These are phyloP conservation scores for Cyberlindnera japonica DNA, from an alignment of 805 yeast genomes.

Conservation along the genomic window DNA sequence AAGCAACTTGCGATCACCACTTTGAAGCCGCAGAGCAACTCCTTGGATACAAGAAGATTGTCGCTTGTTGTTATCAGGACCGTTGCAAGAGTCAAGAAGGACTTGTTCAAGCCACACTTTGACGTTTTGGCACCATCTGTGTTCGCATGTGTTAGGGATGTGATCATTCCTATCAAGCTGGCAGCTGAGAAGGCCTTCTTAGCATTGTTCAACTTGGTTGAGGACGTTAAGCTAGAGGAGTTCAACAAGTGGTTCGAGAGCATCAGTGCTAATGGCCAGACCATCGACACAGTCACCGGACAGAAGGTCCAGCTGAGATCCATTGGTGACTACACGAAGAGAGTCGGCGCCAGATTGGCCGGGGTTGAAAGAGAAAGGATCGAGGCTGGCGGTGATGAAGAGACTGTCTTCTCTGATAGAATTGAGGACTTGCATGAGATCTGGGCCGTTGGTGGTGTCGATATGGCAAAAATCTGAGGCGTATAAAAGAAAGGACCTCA, in stretches of 20 bases:
- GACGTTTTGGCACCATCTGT: conserved; percentile 65
- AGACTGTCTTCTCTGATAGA: conserved; percentile 78
- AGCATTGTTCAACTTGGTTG: conserved; percentile 66
- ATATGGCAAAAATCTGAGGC: conserved; percentile 31
- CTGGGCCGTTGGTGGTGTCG: conserved; percentile 82
- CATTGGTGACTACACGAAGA: conserved; percentile 79
- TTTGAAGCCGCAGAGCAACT: conserved; percentile 52
- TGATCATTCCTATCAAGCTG: conserved; percentile 84
- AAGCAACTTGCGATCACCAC: conserved; percentile 46
- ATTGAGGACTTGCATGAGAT: conserved; percentile 83
- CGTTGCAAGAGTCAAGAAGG: conserved; percentile 58
- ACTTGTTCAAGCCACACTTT: conserved; percentile 48
- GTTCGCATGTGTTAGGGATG: conserved; percentile 80
- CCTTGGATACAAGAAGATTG: conserved; percentile 76
- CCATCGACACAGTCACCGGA: conserved; percentile 37
- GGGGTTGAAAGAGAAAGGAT: conserved; percentile 82
- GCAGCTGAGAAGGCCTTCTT: conserved; percentile 92
- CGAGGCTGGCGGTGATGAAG: conserved; percentile 86
- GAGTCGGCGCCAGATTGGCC: conserved; percentile 88
- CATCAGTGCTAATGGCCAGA: conserved; percentile 33
- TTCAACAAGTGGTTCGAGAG: conserved; percentile 65
- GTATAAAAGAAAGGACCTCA: background rate
- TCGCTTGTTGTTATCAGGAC: conserved; percentile 75
- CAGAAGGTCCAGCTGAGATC: conserved; percentile 66
- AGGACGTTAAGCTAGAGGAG: conserved; percentile 48